Conservation (phyloP, 1,284 basidiomycete genomes). For the Calocybe gambosa region DNA sequence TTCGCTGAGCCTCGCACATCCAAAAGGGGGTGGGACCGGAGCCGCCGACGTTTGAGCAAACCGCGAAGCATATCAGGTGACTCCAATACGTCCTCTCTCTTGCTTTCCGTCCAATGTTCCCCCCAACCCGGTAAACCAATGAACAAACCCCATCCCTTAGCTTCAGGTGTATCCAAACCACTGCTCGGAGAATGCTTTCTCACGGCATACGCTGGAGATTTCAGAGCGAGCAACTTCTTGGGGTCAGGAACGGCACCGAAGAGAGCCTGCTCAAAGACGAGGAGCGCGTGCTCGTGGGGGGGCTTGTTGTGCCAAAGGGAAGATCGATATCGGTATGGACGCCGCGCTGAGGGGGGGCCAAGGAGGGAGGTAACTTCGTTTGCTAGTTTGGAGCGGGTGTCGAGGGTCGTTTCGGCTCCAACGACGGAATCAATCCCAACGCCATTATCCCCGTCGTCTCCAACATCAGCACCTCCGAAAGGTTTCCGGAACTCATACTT, state of each 20-base stretch:
- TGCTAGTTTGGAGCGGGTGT: not conserved
- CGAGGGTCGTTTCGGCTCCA: not conserved
- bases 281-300: slow-evolving; percentile 9
- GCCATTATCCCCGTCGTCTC: not conserved
- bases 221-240: not conserved
- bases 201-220: slow-evolving; percentile 7
- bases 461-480: too few relatives aligned
- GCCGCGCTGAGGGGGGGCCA: not conserved
- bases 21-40: too few relatives aligned
- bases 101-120: not conserved
- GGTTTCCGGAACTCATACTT: slow-evolving; percentile 20
- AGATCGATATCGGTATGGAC: slow-evolving; percentile 2
- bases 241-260: slow-evolving; percentile 11
- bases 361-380: slow-evolving; percentile 1
- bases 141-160: not conserved
- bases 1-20: too few relatives aligned
- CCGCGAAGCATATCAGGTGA: too few relatives aligned
- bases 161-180: not conserved
- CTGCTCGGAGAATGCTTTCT: not conserved
- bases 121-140: not conserved
- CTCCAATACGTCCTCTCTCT: not conserved
- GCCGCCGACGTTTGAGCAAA: too few relatives aligned
- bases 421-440: too few relatives aligned
- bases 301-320: slow-evolving; percentile 11
- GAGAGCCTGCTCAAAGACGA: slow-evolving; percentile 12